Base-by-base conservation (phyloP, 176 grass and related monocot species). In the Musa itinerans region DNA sequence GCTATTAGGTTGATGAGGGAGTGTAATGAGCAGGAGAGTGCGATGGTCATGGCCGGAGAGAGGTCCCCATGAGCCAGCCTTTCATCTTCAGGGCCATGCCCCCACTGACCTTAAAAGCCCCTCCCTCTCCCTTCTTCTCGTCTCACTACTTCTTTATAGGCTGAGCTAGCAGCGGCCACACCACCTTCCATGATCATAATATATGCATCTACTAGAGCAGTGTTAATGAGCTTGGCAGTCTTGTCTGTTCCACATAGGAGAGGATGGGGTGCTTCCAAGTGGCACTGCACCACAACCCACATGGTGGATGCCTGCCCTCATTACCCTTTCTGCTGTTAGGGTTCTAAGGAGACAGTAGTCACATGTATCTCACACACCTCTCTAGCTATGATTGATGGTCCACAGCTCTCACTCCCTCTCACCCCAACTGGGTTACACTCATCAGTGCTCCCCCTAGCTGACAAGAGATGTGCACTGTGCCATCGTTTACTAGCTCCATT, bases 371-470 rank as follows among this genome's bases (percentile, higher is more conserved):
- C 34, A 9, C 34, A 9, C 67, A 0, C 64, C 34, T 70, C 68
- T 10, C 68, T 70, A 51, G 68, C 68, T 11, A 51, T 70, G 20
- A 70, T 21, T 49, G 34, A 70, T 70, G 68, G 68, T 70, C 68
- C 68, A 70, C 17, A 20, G 10, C 48, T 9, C 68, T 69, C 67
- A 50, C 25, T 50, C 68, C 43, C 68, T 50, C 68, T 11, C 11
- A 17, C n/a, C 63, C 17, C 19, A 20, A 51, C 14, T 49, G 68
- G 3, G 68, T 20, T 50, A 70, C 68, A 70, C 68, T 50, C n/a
- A 70, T 70, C 48, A 51, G 68, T 70, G 29, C 13, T 68, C 10
- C 9, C 25, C 26, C 34, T 22, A 70, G 68, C 68, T 70, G 68
- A 70, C 66, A 69, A 48, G 27, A 48, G 27, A 16, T 13, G 29